Base-by-base conservation (phyloP, 2,329 filamentous ascomycete genomes). In the Penicillium sp. region DNA sequence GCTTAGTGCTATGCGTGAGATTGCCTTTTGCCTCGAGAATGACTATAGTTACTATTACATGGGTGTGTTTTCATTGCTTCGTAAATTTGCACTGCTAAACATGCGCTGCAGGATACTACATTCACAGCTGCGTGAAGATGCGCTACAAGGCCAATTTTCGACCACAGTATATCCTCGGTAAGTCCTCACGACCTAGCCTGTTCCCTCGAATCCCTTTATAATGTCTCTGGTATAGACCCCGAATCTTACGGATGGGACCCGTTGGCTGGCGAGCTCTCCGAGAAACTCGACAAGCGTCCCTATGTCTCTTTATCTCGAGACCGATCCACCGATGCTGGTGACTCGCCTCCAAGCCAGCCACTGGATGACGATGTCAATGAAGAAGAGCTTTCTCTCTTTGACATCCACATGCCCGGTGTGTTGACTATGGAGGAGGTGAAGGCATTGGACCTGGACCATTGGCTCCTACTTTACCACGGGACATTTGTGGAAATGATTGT, bases 41-140 rank as follows among this genome's bases (percentile, higher is more conserved):
- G 70, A 68, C 0, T 83, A 84, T 56, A 62, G 76, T 47, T 83
- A 79, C 64, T 85, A 85, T 63, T 84, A 84, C 67, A 84, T 86
- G 82, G 82, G 75, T 77, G 57, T 12, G 66, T 39, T 15, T 6
- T 31, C 3, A 24, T 18, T 15, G 10, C 27, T 7, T 1, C 10
- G 33, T 25, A 33, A 20, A 20, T 23, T 6, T 28, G 4, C 10
- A 5, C 29, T 12, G 27, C 15, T 31, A 10, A 39, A 6, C 12
- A 32, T 31, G 29, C 4, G 53, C 6, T 24, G 10, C 45, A 77
- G 75, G 82, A 10, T 84, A 77, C 66, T 85, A 85, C 62, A 85
- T 86, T 53, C 82, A 84, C 58, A 72, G 69, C 2, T 77, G 75
- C 54, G 68, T 71, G 40, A 78, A 78, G 57, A 78, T 78, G 76